Evolutionary conservation across 192 early-diverging fungal species (phyloP).

Genomic region (Polychytrium aggregatum): DNA sequence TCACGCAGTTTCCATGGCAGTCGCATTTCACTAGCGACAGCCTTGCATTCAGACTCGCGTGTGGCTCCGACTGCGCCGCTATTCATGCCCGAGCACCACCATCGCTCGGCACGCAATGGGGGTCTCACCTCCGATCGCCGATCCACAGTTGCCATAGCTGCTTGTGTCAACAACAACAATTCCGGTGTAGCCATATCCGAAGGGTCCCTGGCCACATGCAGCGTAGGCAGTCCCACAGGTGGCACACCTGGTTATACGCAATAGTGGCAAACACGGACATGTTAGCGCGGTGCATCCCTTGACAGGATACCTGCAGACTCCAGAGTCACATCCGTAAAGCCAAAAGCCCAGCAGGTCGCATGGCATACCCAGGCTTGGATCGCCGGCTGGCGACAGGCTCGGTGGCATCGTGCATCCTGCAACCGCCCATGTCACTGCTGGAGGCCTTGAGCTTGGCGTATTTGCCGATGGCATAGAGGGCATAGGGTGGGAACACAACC

Average conservation of each 20-base stretch:
- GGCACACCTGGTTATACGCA: too few species aligned
- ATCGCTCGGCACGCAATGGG: too few species aligned
- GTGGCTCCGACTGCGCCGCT: too few species aligned
- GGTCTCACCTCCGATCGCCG: too few species aligned
- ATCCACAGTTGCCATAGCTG: too few species aligned
- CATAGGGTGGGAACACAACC: slow-evolving; percentile 12
- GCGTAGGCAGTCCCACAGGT: too few species aligned
- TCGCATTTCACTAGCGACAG: too few species aligned
- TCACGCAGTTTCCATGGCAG: background rate
- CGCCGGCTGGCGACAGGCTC: background rate
- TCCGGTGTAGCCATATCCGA: too few species aligned
- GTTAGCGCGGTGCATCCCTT: background rate
- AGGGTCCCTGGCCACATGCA: too few species aligned
- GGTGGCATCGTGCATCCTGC: slow-evolving; percentile 14
- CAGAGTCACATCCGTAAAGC: background rate
- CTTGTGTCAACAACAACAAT: too few species aligned
- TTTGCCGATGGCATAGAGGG: background rate
- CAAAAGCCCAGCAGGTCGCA: background rate
- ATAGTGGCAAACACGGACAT: background rate
- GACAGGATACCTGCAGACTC: background rate
- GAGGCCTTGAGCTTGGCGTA: slow-evolving; percentile 2
- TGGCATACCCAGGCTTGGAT: background rate
- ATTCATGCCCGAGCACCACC: too few species aligned
- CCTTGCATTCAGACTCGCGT: too few species aligned
- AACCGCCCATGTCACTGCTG: slow-evolving; percentile 5